A percentile compares a stretch with the other conserved stretches of the same genome.
These are phyloP conservation scores for Thraustochytrium striatum DNA, from an alignment of 352 stramenopile genomes.

Conservation along the genomic window DNA sequence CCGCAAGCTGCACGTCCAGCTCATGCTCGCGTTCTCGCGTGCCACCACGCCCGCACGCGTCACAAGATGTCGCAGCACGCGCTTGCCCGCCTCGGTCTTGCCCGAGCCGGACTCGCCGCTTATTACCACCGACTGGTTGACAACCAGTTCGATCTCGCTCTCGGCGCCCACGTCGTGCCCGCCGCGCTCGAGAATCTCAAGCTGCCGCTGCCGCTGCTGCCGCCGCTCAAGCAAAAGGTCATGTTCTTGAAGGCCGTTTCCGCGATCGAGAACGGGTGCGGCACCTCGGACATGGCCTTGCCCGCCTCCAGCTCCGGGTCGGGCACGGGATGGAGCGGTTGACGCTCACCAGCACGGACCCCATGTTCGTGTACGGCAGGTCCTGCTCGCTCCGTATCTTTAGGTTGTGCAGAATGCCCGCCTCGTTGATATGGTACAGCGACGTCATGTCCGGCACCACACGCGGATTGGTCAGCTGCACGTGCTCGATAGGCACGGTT, in stretches of 20 bases:
- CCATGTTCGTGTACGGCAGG: conserved; percentile 83
- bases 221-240: conserved; percentile 42
- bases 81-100: conserved; percentile 81
- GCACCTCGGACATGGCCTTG: conserved; percentile 36
- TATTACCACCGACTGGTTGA: conserved; percentile 76
- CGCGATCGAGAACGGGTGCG: conserved; percentile 56
- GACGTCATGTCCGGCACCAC: conserved; percentile 80
- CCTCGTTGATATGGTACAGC: conserved; percentile 88
- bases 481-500: neutral
- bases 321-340: conserved; percentile 74
- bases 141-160: conserved; percentile 21
- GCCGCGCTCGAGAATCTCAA: conserved; percentile 26
- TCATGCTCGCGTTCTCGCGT: conserved; percentile 59
- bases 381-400: conserved; percentile 80
- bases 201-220: neutral
- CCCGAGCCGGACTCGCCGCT: conserved; percentile 74
- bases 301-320: conserved; percentile 59
- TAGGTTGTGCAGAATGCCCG: conserved; percentile 89
- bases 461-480: conserved; percentile 40
- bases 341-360: conserved; percentile 82
- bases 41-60: conserved; percentile 64
- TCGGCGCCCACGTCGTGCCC: conserved; percentile 10
- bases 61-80: conserved; percentile 78
- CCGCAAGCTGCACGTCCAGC: conserved; percentile 62
- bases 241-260: conserved; percentile 53